Evolutionary conservation across 495 filamentous ascomycete genomes (phyloP), one percentile per base, ranked within the genome.

Genomic region (Podospora didyma): DNA sequence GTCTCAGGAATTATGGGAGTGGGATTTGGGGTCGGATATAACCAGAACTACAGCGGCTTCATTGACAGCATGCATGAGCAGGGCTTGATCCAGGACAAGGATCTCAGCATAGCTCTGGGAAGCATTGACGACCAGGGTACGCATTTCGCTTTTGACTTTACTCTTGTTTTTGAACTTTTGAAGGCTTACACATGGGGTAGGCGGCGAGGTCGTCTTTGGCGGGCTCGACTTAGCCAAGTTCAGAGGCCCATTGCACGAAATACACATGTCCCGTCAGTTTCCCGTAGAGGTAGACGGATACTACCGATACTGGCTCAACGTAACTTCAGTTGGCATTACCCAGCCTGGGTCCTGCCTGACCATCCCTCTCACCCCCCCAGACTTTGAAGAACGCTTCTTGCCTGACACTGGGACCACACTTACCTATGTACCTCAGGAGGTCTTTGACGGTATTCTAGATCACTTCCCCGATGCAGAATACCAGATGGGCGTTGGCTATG

Each of bases 151-250:
- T n/a, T n/a, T n/a, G n/a, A n/a, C n/a, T n/a, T n/a, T n/a, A n/a
- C n/a, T n/a, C n/a, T n/a, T n/a, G n/a, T n/a, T n/a, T n/a, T n/a
- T n/a, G n/a, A n/a, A n/a, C n/a, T n/a, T n/a, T n/a, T n/a, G n/a
- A n/a, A n/a, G n/a, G n/a, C n/a, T n/a, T n/a, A n/a, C n/a, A n/a
- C n/a, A n/a, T n/a, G n/a, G n/a, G n/a, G n/a, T n/a, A 26, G 39
- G 39, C 12, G 92, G 92, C 20, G 83, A 85, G 28, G 85, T 97
- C 46, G 74, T 97, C 16, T 97, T 97, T 63, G 92, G 92, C 26
- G 92, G 91, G 20, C 80, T 96, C 14, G 87, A 97, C 63, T 87
- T 82, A 0, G 80, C 78, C 41, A 96, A 95, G 69, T 97, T 86
- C 69, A 76, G 75, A 17, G 92, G 90, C 17, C 60, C 73, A 7